Evolutionary conservation across 2,329 filamentous ascomycete genomes (phyloP).

Genomic region (Clarireedia monteithiana): DNA sequence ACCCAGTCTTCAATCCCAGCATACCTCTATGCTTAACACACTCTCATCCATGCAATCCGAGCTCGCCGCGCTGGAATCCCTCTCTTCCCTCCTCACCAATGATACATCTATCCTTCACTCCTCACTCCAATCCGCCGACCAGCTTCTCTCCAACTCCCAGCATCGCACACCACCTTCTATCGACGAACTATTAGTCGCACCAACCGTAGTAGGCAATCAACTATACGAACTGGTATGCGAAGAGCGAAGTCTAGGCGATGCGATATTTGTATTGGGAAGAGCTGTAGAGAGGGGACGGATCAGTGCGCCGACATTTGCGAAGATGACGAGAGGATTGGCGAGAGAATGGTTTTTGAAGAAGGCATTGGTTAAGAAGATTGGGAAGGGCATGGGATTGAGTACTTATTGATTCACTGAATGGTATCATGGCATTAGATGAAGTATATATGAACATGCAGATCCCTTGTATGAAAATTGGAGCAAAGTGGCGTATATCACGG

Average conservation of each 20-base stretch:
- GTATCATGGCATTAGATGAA: too few relatives aligned
- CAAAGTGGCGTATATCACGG: too few relatives aligned
- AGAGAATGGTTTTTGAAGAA: slow-evolving; percentile 81
- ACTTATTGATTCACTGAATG: background rate
- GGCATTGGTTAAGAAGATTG: slow-evolving; percentile 71
- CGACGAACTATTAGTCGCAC: slow-evolving; percentile 87
- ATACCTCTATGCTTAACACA: slow-evolving; percentile 64
- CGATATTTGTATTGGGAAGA: slow-evolving; percentile 72
- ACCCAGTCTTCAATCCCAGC: slow-evolving; percentile 69
- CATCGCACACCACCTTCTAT: slow-evolving; percentile 65
- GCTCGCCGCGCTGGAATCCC: slow-evolving; percentile 58
- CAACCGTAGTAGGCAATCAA: slow-evolving; percentile 88
- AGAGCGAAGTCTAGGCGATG: slow-evolving; percentile 77
- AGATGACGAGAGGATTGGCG: slow-evolving; percentile 66
- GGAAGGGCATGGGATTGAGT: slow-evolving; percentile 61
- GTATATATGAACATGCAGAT: too few relatives aligned
- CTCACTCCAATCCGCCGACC: slow-evolving; percentile 70
- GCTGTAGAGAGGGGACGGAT: slow-evolving; percentile 68
- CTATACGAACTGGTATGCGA: slow-evolving; percentile 85
- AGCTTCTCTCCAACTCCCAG: slow-evolving; percentile 65
- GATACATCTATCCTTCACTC: slow-evolving; percentile 76
- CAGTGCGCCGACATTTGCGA: slow-evolving; percentile 65
- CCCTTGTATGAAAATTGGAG: too few relatives aligned
- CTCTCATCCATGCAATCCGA: slow-evolving; percentile 66
- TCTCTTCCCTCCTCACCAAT: slow-evolving; percentile 62